phyloP scores from a whole-genome alignment of 2,329 filamentous ascomycete genomes.

The Neocatenulostroma microsporum region DNA sequence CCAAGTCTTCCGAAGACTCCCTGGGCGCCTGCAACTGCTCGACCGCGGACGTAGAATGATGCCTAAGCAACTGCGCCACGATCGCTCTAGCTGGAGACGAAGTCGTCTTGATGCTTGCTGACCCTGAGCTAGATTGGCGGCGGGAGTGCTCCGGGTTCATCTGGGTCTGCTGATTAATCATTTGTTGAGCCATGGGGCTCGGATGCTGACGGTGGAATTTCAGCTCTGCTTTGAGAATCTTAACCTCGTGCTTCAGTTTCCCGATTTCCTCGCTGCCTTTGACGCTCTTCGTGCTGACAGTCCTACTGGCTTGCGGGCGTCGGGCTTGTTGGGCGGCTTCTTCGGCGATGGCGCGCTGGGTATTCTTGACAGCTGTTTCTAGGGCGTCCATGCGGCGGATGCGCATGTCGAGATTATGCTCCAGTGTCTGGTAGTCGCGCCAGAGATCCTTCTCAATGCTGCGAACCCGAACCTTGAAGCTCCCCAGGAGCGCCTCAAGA shows the following conservation, averaged over 20 bases:
- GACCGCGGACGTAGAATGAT: conserved; percentile 46
- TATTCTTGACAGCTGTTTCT: conserved; percentile 68
- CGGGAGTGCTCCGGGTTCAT: conserved; percentile 15
- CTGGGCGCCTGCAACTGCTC: conserved; percentile 30
- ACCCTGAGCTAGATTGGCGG: conserved; percentile 14
- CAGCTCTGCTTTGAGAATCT: conserved; percentile 53
- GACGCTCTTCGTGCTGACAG: conserved; percentile 31
- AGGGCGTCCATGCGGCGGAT: conserved; percentile 81
- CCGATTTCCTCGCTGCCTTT: conserved; percentile 47
- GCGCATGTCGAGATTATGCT: conserved; percentile 69
- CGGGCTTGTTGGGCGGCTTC: conserved; percentile 38
- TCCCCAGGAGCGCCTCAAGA: conserved; percentile 69
- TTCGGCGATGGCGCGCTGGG: conserved; percentile 44
- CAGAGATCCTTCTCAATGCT: conserved; percentile 81
- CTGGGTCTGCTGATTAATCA: conserved; percentile 22
- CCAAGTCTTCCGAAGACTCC: neutral
- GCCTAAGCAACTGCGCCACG: conserved; percentile 47
- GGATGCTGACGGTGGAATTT: conserved; percentile 53
- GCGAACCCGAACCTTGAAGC: conserved; percentile 73
- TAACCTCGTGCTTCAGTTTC: conserved; percentile 54
- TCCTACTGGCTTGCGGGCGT: conserved; percentile 24
- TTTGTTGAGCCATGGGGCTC: conserved; percentile 26
- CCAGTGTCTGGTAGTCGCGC: conserved; percentile 81
- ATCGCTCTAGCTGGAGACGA: conserved; percentile 33
- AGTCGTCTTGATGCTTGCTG: conserved; percentile 7